Evolutionary conservation across 768 basidiomycete species (phyloP).

Genomic region (Dendrothele bispora): DNA sequence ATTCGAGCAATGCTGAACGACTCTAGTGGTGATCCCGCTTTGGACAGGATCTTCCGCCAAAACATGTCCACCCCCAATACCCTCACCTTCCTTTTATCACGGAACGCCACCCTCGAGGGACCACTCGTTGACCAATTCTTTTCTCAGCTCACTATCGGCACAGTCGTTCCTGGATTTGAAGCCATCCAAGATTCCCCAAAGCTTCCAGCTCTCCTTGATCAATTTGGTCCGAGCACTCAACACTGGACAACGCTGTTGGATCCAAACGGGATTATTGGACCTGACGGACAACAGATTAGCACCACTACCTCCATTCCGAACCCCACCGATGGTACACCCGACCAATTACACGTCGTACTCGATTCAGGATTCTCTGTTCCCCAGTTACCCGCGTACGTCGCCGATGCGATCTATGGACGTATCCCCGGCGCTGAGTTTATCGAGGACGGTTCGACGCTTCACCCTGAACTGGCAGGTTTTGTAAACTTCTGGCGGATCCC

Average conservation of each 20-base stretch:
- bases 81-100: constrained; percentile 17
- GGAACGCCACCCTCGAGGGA: neutral
- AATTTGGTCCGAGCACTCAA: constrained; percentile 8
- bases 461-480: no score
- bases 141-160: constrained; percentile 21
- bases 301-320: constrained; percentile 12
- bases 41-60: constrained; percentile 23
- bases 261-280: constrained; percentile 21
- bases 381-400: constrained; percentile 11
- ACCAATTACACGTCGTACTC: constrained; percentile 16
- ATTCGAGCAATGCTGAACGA: constrained; percentile 11
- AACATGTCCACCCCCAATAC: constrained; percentile 22
- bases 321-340: constrained; percentile 8
- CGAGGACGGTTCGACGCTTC: neutral
- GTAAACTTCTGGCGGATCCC: constrained; percentile 19
- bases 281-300: constrained; percentile 17
- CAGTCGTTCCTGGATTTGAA: constrained; percentile 17
- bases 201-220: constrained; percentile 15
- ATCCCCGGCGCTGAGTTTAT: constrained; percentile 19
- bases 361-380: constrained; percentile 19
- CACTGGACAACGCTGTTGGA: constrained; percentile 18
- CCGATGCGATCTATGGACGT: constrained; percentile 23
- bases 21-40: constrained; percentile 12
- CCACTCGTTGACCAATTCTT: neutral
- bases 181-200: constrained; percentile 15